Evolutionary conservation across 306 rosid genomes (phyloP).

Genomic region (Rosa persica): DNA sequence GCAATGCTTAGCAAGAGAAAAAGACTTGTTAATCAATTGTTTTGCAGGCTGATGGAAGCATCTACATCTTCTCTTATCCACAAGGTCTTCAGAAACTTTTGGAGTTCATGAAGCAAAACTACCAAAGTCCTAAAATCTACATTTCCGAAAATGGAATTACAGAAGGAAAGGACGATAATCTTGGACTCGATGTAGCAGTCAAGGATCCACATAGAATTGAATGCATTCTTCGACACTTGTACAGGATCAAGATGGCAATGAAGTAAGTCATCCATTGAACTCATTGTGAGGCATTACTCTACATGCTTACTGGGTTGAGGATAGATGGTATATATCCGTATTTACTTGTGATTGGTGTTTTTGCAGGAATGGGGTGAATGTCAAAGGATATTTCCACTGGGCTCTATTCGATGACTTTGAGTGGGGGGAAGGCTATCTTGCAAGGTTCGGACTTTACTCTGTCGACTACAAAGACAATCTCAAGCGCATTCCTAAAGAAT

Average conservation of each 20-base stretch:
- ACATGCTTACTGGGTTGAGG: background rate
- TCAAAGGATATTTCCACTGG: conserved; percentile 35
- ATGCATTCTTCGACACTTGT: conserved; percentile 24
- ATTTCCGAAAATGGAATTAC: conserved; percentile 22
- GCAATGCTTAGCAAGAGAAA: too few species aligned
- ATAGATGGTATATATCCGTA: background rate
- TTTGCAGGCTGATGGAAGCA: conserved; percentile 15
- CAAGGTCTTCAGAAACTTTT: conserved; percentile 25
- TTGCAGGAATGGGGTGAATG: conserved; percentile 30
- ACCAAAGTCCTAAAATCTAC: conserved; percentile 23
- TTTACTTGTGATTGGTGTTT: conserved; percentile 1
- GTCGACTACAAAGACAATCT: conserved; percentile 24
- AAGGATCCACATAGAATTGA: conserved; percentile 26
- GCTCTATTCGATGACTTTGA: conserved; percentile 28
- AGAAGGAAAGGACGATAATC: background rate
- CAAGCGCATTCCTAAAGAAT: conserved; percentile 11
- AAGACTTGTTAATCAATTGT: background rate
- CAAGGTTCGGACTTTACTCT: conserved; percentile 25
- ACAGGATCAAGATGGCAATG: conserved; percentile 10
- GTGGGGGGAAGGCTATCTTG: conserved; percentile 12
- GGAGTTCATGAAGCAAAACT: conserved; percentile 15
- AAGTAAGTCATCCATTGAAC: conserved; percentile 23
- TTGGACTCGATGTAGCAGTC: conserved; percentile 5
- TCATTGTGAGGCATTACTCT: background rate
- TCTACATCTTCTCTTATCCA: conserved; percentile 20